Evolutionary conservation across 2,329 filamentous ascomycete genomes (phyloP), one percentile per base, ranked within the genome.

Genomic region (Monilinia vaccinii-corymbosi): DNA sequence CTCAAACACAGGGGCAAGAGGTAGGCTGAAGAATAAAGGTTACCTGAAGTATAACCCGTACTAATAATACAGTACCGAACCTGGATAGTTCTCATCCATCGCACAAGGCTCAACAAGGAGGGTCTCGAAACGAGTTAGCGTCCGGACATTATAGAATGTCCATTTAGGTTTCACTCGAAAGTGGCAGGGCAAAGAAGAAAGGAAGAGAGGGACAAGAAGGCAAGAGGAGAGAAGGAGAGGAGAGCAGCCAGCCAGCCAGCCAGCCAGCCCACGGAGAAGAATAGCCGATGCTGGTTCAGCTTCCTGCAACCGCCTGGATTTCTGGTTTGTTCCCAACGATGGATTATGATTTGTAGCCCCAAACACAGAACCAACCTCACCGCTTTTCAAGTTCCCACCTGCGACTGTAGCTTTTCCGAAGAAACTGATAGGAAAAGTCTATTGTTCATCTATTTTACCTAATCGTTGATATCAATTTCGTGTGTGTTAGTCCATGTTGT

Each of bases 121-220:
- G 36, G 50, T 40, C 36, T 32, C n/a, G 42, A 44, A 53, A 21
- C 28, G n/a, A n/a, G n/a, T n/a, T 32, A 32, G 25, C 44, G 28
- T 18, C 31, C 51, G 51, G 51, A 44, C 51, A 44, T 55, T 55
- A 13, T n/a, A 44, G 40, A 52, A 55, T 44, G 51, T 55, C 51
- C 38, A 55, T 55, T 55, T 32, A 55, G 51, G 51, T 55, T 55
- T 55, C 51, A 32, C 25, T 55, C 32, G 38, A 14, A 21, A 44
- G 38, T 55, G 51, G 51, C 51, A 55, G 42, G 42, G 42, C n/a
- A 44, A 44, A 44, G 3, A 44, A 23, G 42, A 23, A 25, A 11
- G 42, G 40, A n/a, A 44, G 14, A 53, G 14, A 25, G 38, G n/a
- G 18, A 42, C 32, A 21, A 53, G 18, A 53, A n/a, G 18, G 8